Percentiles rank a stretch among this genome's conserved stretches.
Conservation (phyloP, 108 stramenopile genomes). For the Mediolabrus comicus region DNA sequence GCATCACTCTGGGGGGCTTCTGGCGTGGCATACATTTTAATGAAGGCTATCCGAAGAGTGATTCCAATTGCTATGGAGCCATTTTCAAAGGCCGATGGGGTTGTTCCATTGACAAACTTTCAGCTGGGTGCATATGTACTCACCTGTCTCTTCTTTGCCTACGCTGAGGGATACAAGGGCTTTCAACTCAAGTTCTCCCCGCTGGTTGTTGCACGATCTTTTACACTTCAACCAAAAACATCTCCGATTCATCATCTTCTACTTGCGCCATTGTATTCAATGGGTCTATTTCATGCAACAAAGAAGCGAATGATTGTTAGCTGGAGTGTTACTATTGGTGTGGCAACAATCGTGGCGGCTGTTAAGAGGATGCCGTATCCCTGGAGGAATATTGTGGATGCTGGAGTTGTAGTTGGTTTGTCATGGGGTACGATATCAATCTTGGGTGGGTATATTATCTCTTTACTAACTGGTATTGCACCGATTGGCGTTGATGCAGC, state of each 20-base stretch:
- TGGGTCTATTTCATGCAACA: constrained; percentile 93
- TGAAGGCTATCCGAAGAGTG: constrained; percentile 85
- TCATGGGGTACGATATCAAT: constrained; percentile 85
- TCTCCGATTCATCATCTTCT: constrained; percentile 56
- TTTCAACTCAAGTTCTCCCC: constrained; percentile 95
- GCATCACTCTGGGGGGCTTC: constrained; percentile 82
- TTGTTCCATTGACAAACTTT: constrained; percentile 53
- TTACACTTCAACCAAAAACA: constrained; percentile 61
- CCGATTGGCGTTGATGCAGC: constrained; percentile 63
- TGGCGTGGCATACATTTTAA: constrained; percentile 85
- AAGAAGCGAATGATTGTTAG: constrained; percentile 85
- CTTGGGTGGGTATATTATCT: constrained; percentile 58
- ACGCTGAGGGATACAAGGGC: constrained; percentile 96
- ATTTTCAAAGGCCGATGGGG: constrained; percentile 45
- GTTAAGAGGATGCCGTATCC: constrained; percentile 90
- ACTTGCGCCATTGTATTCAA: constrained; percentile 90
- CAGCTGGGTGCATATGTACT: constrained; percentile 72
- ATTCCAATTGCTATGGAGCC: constrained; percentile 93
- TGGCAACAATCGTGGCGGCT: constrained; percentile 84
- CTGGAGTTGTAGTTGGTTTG: constrained; percentile 92
- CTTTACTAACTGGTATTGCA: constrained; percentile 62
- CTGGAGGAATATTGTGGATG: constrained; percentile 93
- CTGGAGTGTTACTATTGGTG: constrained; percentile 86
- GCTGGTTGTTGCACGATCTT: constrained; percentile 90
- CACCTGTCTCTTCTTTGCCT: constrained; percentile 81